Base-by-base conservation (phyloP, 139 green algal species). In the Picochlorum sp. region DNA sequence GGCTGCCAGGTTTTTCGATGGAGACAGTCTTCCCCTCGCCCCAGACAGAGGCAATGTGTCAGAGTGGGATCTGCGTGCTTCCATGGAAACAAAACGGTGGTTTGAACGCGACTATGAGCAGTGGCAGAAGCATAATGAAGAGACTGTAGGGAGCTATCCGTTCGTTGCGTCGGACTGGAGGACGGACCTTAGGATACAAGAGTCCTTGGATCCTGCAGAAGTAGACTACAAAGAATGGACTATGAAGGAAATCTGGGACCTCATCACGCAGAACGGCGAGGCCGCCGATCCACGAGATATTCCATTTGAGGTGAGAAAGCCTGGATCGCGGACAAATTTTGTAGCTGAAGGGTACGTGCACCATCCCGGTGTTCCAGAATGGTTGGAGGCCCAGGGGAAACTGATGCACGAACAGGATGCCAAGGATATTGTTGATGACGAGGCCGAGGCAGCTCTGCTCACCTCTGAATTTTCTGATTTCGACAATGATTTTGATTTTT, bases 201-300 rank as follows among this genome's bases (percentile, higher is more conserved):
- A 69, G 34, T 68, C 65, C 15, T 59, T 56, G 5, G 65, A 73
- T 58, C 65, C 65, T 14, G 62, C 49, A 4, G 37, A 60, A 21
- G 57, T 64, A 18, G 3, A 34, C 14, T 72, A 79, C 59, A 58
- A 45, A 16, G 72, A 79, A 44, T 79, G 73, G 73, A 77, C 47
- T 5, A 55, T 73, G 24, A 44, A 38, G 26, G 55, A 79, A 50
- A 77, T 79, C 16, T 79, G 62, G 63, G 64, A 79, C 41, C 38
- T 79, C 14, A 79, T 79, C 57, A 77, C 68, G 1, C 49, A 69
- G 31, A 47, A 38, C 58, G 73, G 73, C n/a, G 20, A n/a, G 4
- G 60, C 62, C 15, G 73, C 57, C 3, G 58, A 74, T 61, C 73
- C 73, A 4, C 57, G 62, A 6, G 56, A 69, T 9, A 54, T 79